Conservation (phyloP, 2,329 filamentous ascomycete genomes). For the Teratosphaeria nubilosa region DNA sequence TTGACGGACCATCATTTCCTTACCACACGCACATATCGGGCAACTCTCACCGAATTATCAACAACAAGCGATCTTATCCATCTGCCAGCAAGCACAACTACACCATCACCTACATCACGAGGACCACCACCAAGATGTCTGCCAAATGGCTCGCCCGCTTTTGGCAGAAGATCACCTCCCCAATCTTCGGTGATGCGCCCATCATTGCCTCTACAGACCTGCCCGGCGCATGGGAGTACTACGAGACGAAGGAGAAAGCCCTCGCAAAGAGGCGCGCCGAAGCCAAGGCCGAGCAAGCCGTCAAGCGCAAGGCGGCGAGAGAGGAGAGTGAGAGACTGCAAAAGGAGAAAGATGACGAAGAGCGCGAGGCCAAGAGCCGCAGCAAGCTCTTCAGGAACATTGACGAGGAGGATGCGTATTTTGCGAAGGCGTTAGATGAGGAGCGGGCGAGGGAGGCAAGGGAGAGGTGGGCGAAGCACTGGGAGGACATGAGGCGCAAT, state of each 20-base stretch:
- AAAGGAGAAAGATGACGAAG: background rate
- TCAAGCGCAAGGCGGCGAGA: background rate
- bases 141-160: background rate
- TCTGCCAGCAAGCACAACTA: background rate
- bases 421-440: background rate
- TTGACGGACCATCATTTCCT: background rate
- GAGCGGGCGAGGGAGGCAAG: background rate
- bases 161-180: background rate
- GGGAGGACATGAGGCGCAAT: background rate
- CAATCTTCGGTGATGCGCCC: background rate
- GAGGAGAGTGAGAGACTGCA: background rate
- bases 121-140: background rate
- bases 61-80: background rate
- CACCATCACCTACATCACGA: background rate
- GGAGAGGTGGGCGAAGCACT: background rate
- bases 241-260: background rate
- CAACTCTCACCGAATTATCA: no score
- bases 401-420: background rate
- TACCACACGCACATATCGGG: background rate
- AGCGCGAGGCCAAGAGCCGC: background rate
- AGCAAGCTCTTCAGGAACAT: background rate
- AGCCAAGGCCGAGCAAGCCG: background rate
- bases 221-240: background rate
- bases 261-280: background rate
- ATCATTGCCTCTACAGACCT: background rate